Percentiles rank a stretch among this genome's conserved stretches.
phyloP scores from a whole-genome alignment of 129 eudicot species.

The sunflower (Helianthus annuus) region HanXRQr2.0-SUNRISE NC_035437.2:83073710-83074209 shows the following conservation, averaged over 20 bases:
- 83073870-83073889: slow-evolving; percentile 51
- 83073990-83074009: slow-evolving; percentile 56
- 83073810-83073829: slow-evolving; percentile 5
- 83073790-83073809: slow-evolving; percentile 6
- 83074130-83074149: slow-evolving; percentile 60
- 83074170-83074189: slow-evolving; percentile 76
- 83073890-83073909: slow-evolving; percentile 31
- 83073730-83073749: slow-evolving; percentile 88
- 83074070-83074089: slow-evolving; percentile 71
- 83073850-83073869: slow-evolving; percentile 47
- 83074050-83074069: slow-evolving; percentile 86
- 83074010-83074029: slow-evolving; percentile 66
- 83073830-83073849: neutral
- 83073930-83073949: slow-evolving; percentile 62
- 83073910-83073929: slow-evolving; percentile 47
- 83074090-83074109: slow-evolving; percentile 85
- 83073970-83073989: slow-evolving; percentile 56
- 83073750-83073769: slow-evolving; percentile 56
- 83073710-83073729: slow-evolving; percentile 86
- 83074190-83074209: slow-evolving; percentile 70
- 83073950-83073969: slow-evolving; percentile 41
- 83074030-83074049: slow-evolving; percentile 67
- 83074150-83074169: slow-evolving; percentile 71
- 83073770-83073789: slow-evolving; percentile 57
- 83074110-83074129: slow-evolving; percentile 86